Conservation (phyloP, 306 rosid species). For the Sophora flavescens region DNA sequence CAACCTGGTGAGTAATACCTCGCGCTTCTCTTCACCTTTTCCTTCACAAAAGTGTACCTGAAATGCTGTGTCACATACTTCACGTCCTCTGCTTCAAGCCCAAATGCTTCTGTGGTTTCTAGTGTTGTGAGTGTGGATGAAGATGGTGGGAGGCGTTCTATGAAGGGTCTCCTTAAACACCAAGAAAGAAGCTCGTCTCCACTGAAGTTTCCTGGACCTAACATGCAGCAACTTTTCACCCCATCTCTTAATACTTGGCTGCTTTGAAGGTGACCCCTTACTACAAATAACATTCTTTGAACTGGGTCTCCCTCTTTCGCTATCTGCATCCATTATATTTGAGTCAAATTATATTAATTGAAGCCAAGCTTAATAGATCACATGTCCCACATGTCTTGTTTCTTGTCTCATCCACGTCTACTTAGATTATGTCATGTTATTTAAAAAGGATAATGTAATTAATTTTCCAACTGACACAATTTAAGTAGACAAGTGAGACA, state of each 20-base stretch:
- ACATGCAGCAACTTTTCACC: conserved; percentile 83
- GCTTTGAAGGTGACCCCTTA: conserved; percentile 90
- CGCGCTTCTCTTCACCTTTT: conserved; percentile 87
- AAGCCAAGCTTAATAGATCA: too few species aligned
- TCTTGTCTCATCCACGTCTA: too few species aligned
- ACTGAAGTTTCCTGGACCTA: conserved; percentile 91
- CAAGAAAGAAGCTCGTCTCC: conserved; percentile 93
- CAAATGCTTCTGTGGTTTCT: conserved; percentile 86
- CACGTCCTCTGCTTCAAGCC: conserved; percentile 82
- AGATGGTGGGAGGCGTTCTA: conserved; percentile 80
- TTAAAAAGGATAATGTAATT: too few species aligned
- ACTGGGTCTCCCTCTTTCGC: conserved; percentile 92
- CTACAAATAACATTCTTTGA: conserved; percentile 90
- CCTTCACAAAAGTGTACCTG: conserved; percentile 84
- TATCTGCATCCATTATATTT: conserved; percentile 57
- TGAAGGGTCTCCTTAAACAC: conserved; percentile 86
- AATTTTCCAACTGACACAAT: too few species aligned
- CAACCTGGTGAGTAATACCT: conserved; percentile 93
- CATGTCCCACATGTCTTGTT: too few species aligned
- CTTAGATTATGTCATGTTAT: too few species aligned
- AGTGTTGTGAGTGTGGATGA: conserved; percentile 76
- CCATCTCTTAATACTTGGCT: conserved; percentile 84
- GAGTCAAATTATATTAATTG: neutral
- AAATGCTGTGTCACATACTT: conserved; percentile 92
- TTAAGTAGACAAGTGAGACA: too few species aligned